A percentile compares a stretch with the other conserved stretches of the same genome.
phyloP scores from a whole-genome alignment of 169 alveolate genomes.

The Miamiensis avidus region DNA sequence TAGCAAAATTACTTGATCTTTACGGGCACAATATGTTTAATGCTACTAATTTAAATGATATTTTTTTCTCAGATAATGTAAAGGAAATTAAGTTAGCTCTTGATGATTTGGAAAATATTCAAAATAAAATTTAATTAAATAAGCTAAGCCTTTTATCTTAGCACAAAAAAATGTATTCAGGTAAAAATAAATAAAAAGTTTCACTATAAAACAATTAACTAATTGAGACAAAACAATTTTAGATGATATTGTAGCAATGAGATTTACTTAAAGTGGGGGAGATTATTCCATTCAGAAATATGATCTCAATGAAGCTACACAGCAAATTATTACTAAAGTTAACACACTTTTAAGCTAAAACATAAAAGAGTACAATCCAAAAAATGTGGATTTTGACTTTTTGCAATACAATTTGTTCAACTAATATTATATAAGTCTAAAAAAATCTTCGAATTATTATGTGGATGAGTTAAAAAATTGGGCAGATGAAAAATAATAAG shows the following conservation, averaged over 20 bases:
- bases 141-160: not conserved
- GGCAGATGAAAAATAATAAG: not conserved
- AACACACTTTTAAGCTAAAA: not conserved
- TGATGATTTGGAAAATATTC: not conserved
- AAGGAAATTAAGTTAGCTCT: not conserved
- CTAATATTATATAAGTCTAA: slow-evolving; percentile 1
- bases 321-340: not conserved
- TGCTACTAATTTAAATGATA: not conserved
- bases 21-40: not conserved
- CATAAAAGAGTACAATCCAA: not conserved
- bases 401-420: slow-evolving; percentile 17
- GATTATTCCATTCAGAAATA: not conserved
- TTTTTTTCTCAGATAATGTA: not conserved
- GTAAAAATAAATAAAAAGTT: too few species aligned
- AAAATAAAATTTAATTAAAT: not conserved
- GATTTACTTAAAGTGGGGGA: not conserved
- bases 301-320: not conserved
- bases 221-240: too few species aligned
- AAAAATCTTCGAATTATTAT: slow-evolving; percentile 6
- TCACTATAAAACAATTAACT: too few species aligned
- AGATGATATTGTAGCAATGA: not conserved
- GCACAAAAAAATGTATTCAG: not conserved
- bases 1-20: not conserved
- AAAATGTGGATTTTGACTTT: not conserved
- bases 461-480: slow-evolving; percentile 19